These are phyloP conservation scores for Colletotrichum navitas DNA, from an alignment of 2,329 filamentous ascomycete genomes.

Conservation along the genomic window DNA sequence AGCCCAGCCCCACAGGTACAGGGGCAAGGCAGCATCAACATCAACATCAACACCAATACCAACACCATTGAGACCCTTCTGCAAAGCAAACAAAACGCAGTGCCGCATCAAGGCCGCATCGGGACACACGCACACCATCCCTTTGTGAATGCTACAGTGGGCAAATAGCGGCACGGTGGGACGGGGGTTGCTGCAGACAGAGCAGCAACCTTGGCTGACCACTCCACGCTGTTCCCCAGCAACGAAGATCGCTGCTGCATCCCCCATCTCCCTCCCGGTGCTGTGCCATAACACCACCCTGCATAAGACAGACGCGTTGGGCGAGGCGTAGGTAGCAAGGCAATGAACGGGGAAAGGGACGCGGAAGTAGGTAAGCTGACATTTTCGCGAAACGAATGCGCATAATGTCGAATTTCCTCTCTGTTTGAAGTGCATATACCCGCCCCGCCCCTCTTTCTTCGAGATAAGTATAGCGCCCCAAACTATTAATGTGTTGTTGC, in stretches of 20 bases:
- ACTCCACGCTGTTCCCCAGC: slow-evolving; percentile 40
- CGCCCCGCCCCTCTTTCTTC: not conserved
- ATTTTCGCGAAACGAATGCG: not conserved
- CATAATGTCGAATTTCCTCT: slow-evolving; percentile 29
- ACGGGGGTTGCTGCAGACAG: not conserved
- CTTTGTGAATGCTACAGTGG: not conserved
- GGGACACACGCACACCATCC: slow-evolving; percentile 1
- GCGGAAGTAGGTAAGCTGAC: not conserved
- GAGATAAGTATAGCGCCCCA: not conserved
- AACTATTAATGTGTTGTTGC: not conserved
- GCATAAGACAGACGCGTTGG: not conserved
- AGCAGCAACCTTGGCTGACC: slow-evolving; percentile 16
- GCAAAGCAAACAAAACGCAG: not conserved
- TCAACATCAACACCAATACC: not conserved
- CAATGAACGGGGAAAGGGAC: not conserved
- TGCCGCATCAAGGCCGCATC: not conserved
- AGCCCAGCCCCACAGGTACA: not conserved
- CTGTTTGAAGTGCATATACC: not conserved
- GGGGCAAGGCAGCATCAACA: not conserved
- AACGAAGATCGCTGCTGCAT: slow-evolving; percentile 37
- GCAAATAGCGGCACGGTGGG: slow-evolving; percentile 1
- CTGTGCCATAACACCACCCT: not conserved
- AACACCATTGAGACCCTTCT: not conserved
- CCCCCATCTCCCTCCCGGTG: too few relatives aligned
- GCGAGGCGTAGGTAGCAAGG: not conserved